Percentiles rank a stretch among this genome's conserved stretches.
phyloP scores from a whole-genome alignment of 2,329 filamentous ascomycete species.

The Pseudogymnoascus verrucosus region DNA sequence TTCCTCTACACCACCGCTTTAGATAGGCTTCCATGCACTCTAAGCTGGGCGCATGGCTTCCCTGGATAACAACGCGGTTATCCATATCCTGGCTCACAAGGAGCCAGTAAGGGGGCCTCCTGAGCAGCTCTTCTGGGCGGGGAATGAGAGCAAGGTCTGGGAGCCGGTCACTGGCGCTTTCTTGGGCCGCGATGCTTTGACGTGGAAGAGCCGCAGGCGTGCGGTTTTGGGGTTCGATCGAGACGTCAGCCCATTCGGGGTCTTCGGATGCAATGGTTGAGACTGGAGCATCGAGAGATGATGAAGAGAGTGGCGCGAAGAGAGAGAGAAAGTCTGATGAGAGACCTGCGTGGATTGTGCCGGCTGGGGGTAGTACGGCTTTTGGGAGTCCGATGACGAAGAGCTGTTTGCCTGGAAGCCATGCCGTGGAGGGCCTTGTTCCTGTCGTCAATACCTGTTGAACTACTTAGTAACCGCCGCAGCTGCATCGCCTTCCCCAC shows the following conservation, averaged over 20 bases:
- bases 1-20: conserved; percentile 39
- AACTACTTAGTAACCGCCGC: neutral
- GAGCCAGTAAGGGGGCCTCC: conserved; percentile 41
- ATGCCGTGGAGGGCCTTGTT: conserved; percentile 29
- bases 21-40: conserved; percentile 39
- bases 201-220: conserved; percentile 23
- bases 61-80: conserved; percentile 34
- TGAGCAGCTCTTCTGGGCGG: conserved; percentile 40
- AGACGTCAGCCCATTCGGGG: conserved; percentile 36
- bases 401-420: conserved; percentile 30
- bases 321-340: conserved; percentile 29
- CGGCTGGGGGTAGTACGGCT: conserved; percentile 21
- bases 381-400: conserved; percentile 36
- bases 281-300: conserved; percentile 1
- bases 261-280: conserved; percentile 28
- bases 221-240: conserved; percentile 22
- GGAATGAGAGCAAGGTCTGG: conserved; percentile 35
- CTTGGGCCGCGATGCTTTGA: conserved; percentile 28
- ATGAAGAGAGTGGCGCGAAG: conserved; percentile 23
- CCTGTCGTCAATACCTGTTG: conserved; percentile 20
- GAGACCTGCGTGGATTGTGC: conserved; percentile 14
- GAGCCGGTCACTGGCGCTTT: conserved; percentile 28
- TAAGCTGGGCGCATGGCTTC: conserved; percentile 40
- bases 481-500: neutral
- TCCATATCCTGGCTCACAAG: conserved; percentile 29